These are phyloP conservation scores for Begonia peltatifolia DNA, from an alignment of 306 rosid species.

Conservation along the genomic window DNA sequence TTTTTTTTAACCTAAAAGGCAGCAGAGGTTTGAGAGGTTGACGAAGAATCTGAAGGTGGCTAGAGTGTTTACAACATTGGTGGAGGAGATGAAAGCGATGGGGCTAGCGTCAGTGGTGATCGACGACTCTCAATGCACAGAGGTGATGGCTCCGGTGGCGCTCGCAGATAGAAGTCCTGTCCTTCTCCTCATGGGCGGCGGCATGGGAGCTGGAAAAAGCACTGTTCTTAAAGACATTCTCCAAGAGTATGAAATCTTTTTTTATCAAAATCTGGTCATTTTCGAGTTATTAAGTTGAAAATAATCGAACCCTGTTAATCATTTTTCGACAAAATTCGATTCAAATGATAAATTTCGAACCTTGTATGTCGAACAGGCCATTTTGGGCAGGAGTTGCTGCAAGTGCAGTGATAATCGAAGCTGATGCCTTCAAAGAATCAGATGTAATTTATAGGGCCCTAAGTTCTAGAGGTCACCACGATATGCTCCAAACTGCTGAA, in stretches of 20 bases:
- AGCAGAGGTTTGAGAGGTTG: slow-evolving; percentile 84
- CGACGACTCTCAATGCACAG: slow-evolving; percentile 83
- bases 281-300: too few species aligned
- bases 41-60: slow-evolving; percentile 93
- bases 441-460: slow-evolving; percentile 91
- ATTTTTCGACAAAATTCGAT: too few species aligned
- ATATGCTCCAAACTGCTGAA: slow-evolving; percentile 91
- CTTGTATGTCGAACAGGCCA: slow-evolving; percentile 30
- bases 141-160: slow-evolving; percentile 97
- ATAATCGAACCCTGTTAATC: too few species aligned
- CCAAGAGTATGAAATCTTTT: slow-evolving; percentile 51
- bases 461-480: slow-evolving; percentile 80
- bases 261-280: background rate
- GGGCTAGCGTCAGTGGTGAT: slow-evolving; percentile 45
- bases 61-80: slow-evolving; percentile 71
- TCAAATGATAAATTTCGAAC: too few species aligned
- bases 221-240: slow-evolving; percentile 86
- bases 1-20: slow-evolving; percentile 22
- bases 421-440: slow-evolving; percentile 94
- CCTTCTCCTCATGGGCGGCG: slow-evolving; percentile 97
- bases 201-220: slow-evolving; percentile 99
- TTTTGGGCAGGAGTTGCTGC: slow-evolving; percentile 86
- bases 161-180: slow-evolving; percentile 87
- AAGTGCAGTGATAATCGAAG: slow-evolving; percentile 83
- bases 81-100: slow-evolving; percentile 98